Base-by-base conservation (phyloP, 2,329 filamentous ascomycete species). In the Claviceps arundinis region DNA sequence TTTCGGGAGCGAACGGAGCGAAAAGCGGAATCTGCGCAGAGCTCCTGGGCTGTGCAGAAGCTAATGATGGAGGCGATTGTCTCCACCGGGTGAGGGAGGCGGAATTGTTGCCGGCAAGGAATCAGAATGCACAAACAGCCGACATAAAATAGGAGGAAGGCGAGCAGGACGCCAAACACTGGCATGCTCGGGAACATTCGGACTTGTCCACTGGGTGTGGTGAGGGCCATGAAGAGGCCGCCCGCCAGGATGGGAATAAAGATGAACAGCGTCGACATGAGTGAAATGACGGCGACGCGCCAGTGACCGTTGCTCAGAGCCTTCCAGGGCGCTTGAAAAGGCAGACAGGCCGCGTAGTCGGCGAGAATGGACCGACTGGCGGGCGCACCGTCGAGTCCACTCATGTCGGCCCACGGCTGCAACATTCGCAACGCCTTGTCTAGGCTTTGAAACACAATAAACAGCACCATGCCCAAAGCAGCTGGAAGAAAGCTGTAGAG, bases 401-500 rank as follows among this genome's bases (percentile, higher is more conserved):
- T 59, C 42, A 90, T 73, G 52, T 82, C 77, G 5, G 76, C 80
- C 78, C 84, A 89, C 0, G 86, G 85, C 57, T 82, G 77, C 3
- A 89, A 73, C 37, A 81, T 72, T 50, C 85, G 80, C 54, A 88
- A 63, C 2, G 77, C 73, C 61, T 80, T 73, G 61, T 89, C 85
- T 52, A 89, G 67, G 37, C 78, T 75, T 55, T 85, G 78, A 64
- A 87, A 82, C 49, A 77, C 65, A 46, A 89, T 74, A 63, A 84
- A 86, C 48, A 87, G 68, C 16, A 85, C 58, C 60, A 82, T 78
- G 4, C 82, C 87, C 30, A 89, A 63, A 0, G 85, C 59, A 2
- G 83, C 79, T 0, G 87, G 86, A 22, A 90, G 52, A 66, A 90
- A 89, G 55, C 79, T 81, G 71, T 89, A 96, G 49, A 95, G 70